Evolutionary conservation across 140 eudicot genomes (phyloP).

Genomic region (Ambrosia hybrid): DNA sequence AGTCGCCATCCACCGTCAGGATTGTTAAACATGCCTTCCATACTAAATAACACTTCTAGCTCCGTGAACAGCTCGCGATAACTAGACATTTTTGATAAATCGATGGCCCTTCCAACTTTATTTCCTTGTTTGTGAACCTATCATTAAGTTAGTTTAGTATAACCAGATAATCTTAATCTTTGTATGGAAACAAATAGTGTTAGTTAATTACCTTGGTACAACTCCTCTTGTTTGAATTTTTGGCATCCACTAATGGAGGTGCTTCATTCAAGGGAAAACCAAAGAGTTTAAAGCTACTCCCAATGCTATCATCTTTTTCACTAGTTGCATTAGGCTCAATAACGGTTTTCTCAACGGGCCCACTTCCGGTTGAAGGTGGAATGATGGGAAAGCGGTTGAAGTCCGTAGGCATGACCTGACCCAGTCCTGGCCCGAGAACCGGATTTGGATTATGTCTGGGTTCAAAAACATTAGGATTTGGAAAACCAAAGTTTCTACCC

Average conservation of each 20-base stretch:
- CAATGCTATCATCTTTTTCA: slow-evolving; percentile 46
- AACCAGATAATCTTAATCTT: background rate
- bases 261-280: slow-evolving; percentile 68
- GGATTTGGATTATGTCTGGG: slow-evolving; percentile 41
- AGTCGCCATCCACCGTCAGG: slow-evolving; percentile 74
- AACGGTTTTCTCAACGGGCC: slow-evolving; percentile 39
- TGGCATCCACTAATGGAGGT: slow-evolving; percentile 40
- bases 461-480: slow-evolving; percentile 38
- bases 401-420: slow-evolving; percentile 11
- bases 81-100: slow-evolving; percentile 64
- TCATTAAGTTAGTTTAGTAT: background rate
- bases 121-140: slow-evolving; percentile 97
- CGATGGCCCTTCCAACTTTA: slow-evolving; percentile 88
- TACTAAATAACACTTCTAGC: slow-evolving; percentile 68
- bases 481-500: slow-evolving; percentile 52
- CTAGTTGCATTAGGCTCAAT: slow-evolving; percentile 35
- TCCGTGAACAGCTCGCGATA: slow-evolving; percentile 67
- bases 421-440: background rate
- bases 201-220: slow-evolving; percentile 65
- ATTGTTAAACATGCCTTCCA: slow-evolving; percentile 75
- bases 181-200: background rate
- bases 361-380: slow-evolving; percentile 39
- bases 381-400: slow-evolving; percentile 1
- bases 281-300: slow-evolving; percentile 56
- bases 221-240: slow-evolving; percentile 62